Evolutionary conservation across 768 basidiomycete genomes (phyloP).

Genomic region (Russula sp.): DNA sequence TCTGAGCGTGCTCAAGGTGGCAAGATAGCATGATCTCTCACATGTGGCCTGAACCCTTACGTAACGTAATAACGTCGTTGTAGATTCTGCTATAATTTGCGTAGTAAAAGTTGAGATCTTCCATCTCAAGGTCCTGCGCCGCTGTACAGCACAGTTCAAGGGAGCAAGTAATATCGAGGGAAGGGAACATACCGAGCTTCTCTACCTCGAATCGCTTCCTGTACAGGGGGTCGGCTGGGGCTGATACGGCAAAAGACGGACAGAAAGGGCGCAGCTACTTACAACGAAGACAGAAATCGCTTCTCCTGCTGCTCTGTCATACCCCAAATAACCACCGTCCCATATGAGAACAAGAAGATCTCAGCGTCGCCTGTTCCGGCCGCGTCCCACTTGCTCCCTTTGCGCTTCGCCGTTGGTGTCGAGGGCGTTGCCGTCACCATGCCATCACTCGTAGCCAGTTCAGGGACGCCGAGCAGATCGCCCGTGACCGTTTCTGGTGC

Average conservation of each 20-base stretch:
- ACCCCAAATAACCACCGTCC: conserved; percentile 96
- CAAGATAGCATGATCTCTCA: conserved; percentile 42
- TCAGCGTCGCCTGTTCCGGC: conserved; percentile 66
- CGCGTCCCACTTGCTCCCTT: conserved; percentile 60
- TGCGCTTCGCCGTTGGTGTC: conserved; percentile 45
- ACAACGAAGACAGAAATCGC: conserved; percentile 88
- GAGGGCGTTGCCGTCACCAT: conserved; percentile 27
- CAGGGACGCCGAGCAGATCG: conserved; percentile 77
- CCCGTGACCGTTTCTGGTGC: conserved; percentile 42
- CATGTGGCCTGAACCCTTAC: conserved; percentile 96
- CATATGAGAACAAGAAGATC: conserved; percentile 91
- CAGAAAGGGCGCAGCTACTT: conserved; percentile 37
- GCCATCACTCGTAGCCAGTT: conserved; percentile 40
- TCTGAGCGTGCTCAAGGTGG: conserved; percentile 15
- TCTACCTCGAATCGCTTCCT: conserved; percentile 96
- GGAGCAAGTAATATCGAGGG: conserved; percentile 9
- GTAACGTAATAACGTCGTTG: conserved; percentile 94
- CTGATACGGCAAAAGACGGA: conserved; percentile 15
- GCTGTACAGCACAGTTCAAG: conserved; percentile 44
- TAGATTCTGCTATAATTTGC: conserved; percentile 97
- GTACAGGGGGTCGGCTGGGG: conserved; percentile 19
- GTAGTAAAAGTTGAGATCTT: conserved; percentile 95
- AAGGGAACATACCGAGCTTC: conserved; percentile 56
- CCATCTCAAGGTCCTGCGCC: conserved; percentile 90
- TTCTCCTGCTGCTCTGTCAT: conserved; percentile 94